Evolutionary conservation across 257 asterid genomes (phyloP).

Genomic region (Voacanga thouarsii): DNA sequence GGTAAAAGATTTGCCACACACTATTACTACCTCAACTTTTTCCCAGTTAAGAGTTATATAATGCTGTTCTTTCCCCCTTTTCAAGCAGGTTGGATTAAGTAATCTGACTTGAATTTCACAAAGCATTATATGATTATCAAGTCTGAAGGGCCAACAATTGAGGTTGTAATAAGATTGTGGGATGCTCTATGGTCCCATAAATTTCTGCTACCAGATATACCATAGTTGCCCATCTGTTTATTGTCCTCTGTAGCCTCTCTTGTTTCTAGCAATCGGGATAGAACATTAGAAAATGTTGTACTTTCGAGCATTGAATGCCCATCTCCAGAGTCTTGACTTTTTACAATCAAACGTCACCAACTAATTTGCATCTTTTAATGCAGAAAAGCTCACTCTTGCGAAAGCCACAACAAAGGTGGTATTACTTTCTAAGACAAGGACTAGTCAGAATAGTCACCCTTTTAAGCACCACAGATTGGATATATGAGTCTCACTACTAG

Average conservation of each 20-base stretch:
- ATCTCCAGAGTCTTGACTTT: constrained; percentile 27
- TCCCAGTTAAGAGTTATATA: constrained; percentile 6
- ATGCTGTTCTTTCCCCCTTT: neutral
- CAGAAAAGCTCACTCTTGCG: constrained; percentile 32
- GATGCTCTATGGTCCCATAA: constrained; percentile 11
- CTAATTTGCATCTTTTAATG: constrained; percentile 62
- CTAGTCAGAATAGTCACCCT: constrained; percentile 31
- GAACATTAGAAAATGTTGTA: constrained; percentile 19
- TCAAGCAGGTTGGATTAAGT: neutral
- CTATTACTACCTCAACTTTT: neutral
- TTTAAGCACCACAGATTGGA: constrained; percentile 18
- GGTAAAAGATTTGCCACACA: neutral
- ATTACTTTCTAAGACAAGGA: constrained; percentile 36
- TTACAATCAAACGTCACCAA: constrained; percentile 38
- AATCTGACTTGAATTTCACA: constrained; percentile 19
- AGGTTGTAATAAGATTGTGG: neutral
- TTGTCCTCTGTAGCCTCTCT: constrained; percentile 9
- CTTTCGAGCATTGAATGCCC: constrained; percentile 28
- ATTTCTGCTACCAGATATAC: neutral
- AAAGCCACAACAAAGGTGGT: constrained; percentile 54
- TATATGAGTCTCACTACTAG: constrained; percentile 3
- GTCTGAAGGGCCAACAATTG: constrained; percentile 1
- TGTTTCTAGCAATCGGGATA: constrained; percentile 10
- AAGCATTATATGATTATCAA: constrained; percentile 5
- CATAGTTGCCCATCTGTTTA: neutral